phyloP scores from a whole-genome alignment of 768 basidiomycete species.

The Artomyces pyxidatus region DNA sequence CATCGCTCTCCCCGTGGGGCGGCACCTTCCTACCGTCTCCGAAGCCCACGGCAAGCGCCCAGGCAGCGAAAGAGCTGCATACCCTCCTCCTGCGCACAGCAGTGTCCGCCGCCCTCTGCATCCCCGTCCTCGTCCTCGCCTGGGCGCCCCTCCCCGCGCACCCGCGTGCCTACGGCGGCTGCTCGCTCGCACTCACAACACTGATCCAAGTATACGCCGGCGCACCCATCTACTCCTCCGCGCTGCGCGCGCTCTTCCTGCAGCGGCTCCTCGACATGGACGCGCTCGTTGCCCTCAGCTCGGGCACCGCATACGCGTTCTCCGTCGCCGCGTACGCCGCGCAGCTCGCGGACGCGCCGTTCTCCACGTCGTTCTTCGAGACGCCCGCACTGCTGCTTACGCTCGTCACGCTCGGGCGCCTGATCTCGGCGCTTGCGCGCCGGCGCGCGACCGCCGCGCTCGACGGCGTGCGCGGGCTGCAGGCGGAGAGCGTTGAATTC shows the following conservation, averaged over 20 bases:
- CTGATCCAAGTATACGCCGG: constrained; percentile 29
- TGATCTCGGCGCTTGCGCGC: constrained; percentile 30
- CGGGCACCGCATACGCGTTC: constrained; percentile 32
- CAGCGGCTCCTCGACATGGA: constrained; percentile 31
- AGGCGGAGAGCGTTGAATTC: constrained; percentile 24
- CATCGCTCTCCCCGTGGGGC: constrained; percentile 15
- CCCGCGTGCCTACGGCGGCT: constrained; percentile 27
- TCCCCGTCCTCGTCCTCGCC: constrained; percentile 35
- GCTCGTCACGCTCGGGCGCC: constrained; percentile 33
- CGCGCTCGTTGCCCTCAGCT: constrained; percentile 31
- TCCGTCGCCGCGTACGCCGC: constrained; percentile 31
- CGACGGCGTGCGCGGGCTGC: constrained; percentile 27
- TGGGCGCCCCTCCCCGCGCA: constrained; percentile 31
- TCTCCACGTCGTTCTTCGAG: constrained; percentile 32
- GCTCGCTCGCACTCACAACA: constrained; percentile 31
- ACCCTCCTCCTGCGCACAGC: constrained; percentile 24
- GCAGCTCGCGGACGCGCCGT: constrained; percentile 23
- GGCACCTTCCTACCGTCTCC: constrained; percentile 20
- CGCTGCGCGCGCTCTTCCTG: constrained; percentile 29
- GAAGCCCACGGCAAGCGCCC: constrained; percentile 17
- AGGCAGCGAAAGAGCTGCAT: constrained; percentile 25
- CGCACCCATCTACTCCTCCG: constrained; percentile 28
- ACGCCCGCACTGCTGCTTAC: constrained; percentile 35
- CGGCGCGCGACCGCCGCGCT: constrained; percentile 26
- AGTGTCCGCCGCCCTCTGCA: constrained; percentile 25